These are phyloP conservation scores for Hypericum perforatum DNA, from an alignment of 345 rosid genomes.

Conservation along the genomic window DNA sequence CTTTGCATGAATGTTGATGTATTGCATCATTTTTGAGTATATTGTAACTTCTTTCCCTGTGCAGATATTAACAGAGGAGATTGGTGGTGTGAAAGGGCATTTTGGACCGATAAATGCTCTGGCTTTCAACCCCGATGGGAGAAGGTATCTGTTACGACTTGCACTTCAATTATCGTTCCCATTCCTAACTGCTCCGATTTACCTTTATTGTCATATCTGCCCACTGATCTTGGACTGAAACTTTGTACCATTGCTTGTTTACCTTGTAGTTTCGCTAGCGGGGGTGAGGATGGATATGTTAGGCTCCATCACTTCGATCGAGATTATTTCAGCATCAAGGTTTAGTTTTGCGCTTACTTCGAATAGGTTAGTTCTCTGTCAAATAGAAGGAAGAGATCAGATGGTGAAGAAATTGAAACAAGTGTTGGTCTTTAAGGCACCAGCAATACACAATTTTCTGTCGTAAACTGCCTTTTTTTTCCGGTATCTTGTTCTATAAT, in stretches of 20 bases:
- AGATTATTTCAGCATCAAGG: constrained; percentile 69
- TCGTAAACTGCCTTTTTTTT: no score
- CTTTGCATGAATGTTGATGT: background rate
- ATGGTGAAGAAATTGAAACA: no score
- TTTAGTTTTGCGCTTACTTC: constrained; percentile 1
- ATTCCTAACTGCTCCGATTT: background rate
- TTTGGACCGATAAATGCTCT: constrained; percentile 95
- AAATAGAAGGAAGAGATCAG: no score
- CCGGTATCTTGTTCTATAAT: no score
- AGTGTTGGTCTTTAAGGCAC: no score
- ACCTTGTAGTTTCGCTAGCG: constrained; percentile 70
- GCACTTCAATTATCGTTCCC: background rate
- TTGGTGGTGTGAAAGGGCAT: constrained; percentile 96
- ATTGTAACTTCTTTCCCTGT: background rate
- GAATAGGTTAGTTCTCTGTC: no score
- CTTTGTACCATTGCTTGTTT: background rate
- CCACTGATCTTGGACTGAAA: background rate
- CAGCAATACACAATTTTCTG: no score
- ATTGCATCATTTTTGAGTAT: background rate
- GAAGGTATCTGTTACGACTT: constrained; percentile 37
- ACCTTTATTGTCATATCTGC: background rate
- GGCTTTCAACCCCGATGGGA: constrained; percentile 94
- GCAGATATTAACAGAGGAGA: constrained; percentile 79
- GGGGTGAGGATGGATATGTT: constrained; percentile 96
- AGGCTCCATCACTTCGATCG: constrained; percentile 90